A percentile compares a stretch with the other conserved stretches of the same genome.
phyloP scores from a whole-genome alignment of 371 early-diverging fungal genomes.

The Circinella umbellata region DNA sequence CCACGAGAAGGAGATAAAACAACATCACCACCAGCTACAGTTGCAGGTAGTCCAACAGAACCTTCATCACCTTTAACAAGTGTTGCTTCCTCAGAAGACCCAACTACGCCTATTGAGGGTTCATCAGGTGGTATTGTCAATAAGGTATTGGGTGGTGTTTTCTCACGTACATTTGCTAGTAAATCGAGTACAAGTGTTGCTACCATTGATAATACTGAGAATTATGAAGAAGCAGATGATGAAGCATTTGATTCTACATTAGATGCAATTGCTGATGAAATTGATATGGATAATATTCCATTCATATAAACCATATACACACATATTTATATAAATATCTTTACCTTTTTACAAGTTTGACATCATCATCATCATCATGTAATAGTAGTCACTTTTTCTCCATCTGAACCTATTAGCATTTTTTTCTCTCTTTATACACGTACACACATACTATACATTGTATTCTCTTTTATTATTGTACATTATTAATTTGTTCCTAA shows the following conservation, averaged over 20 bases:
- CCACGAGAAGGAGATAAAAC: not conserved
- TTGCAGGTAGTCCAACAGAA: slow-evolving; percentile 4
- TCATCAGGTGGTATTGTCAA: slow-evolving; percentile 30
- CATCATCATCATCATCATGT: too few species aligned
- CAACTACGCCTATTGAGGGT: slow-evolving; percentile 4
- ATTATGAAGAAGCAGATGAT: slow-evolving; percentile 49
- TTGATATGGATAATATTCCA: slow-evolving; percentile 63
- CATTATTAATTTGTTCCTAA: too few species aligned
- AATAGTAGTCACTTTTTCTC: too few species aligned
- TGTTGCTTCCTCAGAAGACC: slow-evolving; percentile 12
- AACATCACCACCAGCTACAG: not conserved
- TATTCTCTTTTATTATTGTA: too few species aligned
- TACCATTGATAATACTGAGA: slow-evolving; percentile 1
- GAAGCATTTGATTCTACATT: slow-evolving; percentile 41
- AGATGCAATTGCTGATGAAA: slow-evolving; percentile 46
- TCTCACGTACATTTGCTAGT: slow-evolving; percentile 39
- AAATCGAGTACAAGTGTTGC: slow-evolving; percentile 16
- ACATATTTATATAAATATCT: not conserved
- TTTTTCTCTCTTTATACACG: too few species aligned
- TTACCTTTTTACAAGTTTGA: not conserved
- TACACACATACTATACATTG: too few species aligned
- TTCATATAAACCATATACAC: slow-evolving; percentile 35
- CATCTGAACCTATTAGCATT: too few species aligned
- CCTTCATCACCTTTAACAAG: slow-evolving; percentile 17
- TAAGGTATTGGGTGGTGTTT: slow-evolving; percentile 36